Percentiles rank a stretch among this genome's conserved stretches.
These are phyloP conservation scores for Polygonum maritimum DNA, from an alignment of 148 eudicot species.

Conservation along the genomic window DNA sequence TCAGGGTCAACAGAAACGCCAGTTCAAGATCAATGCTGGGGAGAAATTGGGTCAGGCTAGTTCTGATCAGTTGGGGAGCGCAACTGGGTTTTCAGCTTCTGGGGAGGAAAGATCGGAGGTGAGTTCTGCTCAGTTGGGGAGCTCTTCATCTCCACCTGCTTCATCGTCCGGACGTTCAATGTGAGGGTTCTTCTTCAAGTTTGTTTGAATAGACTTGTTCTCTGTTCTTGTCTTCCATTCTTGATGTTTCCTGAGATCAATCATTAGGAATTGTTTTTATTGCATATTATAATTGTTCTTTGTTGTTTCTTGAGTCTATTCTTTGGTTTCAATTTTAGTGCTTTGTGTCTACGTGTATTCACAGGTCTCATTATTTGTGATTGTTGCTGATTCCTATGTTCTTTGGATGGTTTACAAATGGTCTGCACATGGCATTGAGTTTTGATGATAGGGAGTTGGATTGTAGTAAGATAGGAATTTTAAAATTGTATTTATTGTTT, in stretches of 20 bases:
- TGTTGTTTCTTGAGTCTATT: too few species aligned
- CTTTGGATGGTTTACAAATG: not conserved
- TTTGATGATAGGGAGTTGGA: not conserved
- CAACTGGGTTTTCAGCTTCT: slow-evolving; percentile 8
- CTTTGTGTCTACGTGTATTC: not conserved
- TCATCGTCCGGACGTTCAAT: slow-evolving; percentile 47
- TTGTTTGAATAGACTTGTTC: not conserved
- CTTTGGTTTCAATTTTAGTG: too few species aligned
- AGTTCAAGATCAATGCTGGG: slow-evolving; percentile 15
- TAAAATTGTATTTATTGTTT: not conserved
- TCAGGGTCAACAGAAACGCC: slow-evolving; percentile 6
- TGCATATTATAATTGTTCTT: too few species aligned
- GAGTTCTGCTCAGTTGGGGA: too few species aligned
- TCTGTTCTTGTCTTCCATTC: not conserved
- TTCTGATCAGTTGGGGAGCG: not conserved
- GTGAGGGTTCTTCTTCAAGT: slow-evolving; percentile 31
- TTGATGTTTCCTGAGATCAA: not conserved
- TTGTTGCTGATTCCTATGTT: not conserved
- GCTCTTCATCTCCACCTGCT: slow-evolving; percentile 18
- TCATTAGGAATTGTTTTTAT: too few species aligned
- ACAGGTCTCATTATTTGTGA: not conserved
- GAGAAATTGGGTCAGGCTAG: not conserved
- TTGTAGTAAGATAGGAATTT: not conserved
- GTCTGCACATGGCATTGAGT: not conserved
- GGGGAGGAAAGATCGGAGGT: too few species aligned